Percentiles rank a stretch among this genome's conserved stretches.
Evolutionary conservation across 495 filamentous ascomycete species (phyloP).

Genomic region (Lentithecium fluviatile): DNA sequence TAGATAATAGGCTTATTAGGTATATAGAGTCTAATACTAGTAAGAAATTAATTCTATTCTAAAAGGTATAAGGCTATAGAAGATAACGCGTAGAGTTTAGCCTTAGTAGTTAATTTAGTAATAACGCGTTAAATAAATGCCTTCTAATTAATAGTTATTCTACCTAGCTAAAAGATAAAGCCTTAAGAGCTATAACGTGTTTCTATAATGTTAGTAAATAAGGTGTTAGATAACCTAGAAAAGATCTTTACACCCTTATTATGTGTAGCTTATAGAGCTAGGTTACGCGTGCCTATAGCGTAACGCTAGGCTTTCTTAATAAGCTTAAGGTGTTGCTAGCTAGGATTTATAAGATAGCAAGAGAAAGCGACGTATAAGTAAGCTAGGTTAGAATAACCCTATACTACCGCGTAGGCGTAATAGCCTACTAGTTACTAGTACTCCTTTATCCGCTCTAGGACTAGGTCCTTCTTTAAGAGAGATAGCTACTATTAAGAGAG

Average conservation of each 20-base stretch:
- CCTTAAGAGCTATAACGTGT: neutral
- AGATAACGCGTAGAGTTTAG: neutral
- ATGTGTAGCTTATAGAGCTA: neutral
- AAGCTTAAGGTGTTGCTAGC: neutral
- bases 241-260: neutral
- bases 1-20: neutral
- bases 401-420: neutral
- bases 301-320: neutral
- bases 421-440: neutral
- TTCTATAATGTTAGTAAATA: neutral
- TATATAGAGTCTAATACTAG: no score
- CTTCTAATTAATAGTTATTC: neutral
- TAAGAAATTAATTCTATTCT: no score
- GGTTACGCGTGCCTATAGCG: neutral
- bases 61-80: neutral
- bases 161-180: neutral
- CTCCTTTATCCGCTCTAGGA: neutral
- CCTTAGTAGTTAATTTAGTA: constrained; percentile 2
- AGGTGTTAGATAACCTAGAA: neutral
- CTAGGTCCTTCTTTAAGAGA: neutral
- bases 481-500: no score
- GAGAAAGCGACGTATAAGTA: no score
- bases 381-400: neutral
- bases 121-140: neutral
- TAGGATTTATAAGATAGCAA: neutral